A percentile compares a stretch with the other conserved stretches of the same genome.
These are phyloP conservation scores for Malus hybrid DNA, from an alignment of 331 rosid genomes.

Conservation along the genomic window DNA sequence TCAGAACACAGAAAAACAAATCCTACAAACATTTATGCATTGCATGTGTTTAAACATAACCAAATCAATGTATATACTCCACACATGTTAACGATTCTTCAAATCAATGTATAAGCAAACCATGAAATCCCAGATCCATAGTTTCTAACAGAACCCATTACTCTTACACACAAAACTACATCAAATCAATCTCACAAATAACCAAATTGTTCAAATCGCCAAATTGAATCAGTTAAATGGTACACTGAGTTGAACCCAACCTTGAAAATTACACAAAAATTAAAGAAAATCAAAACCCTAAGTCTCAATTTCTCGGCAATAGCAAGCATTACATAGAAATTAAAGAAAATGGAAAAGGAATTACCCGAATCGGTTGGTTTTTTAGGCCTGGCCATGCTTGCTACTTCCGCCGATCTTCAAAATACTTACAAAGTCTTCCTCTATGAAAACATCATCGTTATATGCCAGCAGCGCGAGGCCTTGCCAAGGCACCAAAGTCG, in stretches of 20 bases:
- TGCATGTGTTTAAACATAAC: too few relatives aligned
- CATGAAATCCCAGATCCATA: too few relatives aligned
- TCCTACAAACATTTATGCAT: too few relatives aligned
- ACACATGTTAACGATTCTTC: too few relatives aligned
- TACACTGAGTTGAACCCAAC: constrained; percentile 98
- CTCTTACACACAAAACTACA: too few relatives aligned
- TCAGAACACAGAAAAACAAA: too few relatives aligned
- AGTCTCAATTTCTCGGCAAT: background rate
- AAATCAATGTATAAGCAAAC: too few relatives aligned
- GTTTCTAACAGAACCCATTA: too few relatives aligned
- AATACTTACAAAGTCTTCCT: constrained; percentile 85
- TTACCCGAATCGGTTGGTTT: constrained; percentile 91
- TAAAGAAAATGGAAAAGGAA: background rate
- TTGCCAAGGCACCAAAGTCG: constrained; percentile 69
- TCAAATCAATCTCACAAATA: too few relatives aligned
- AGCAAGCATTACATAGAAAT: background rate
- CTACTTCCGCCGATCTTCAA: constrained; percentile 87
- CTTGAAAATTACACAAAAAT: constrained; percentile 27
- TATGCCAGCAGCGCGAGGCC: constrained; percentile 79
- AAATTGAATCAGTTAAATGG: constrained; percentile 67
- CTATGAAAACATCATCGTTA: constrained; percentile 73
- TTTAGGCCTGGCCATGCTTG: constrained; percentile 74
- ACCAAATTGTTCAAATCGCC: too few relatives aligned
- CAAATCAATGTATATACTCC: too few relatives aligned
- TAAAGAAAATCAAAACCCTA: constrained; percentile 15